Evolutionary conservation across 148 eudicot species (phyloP).

Genomic region (Rhododendron griersonianum): DNA sequence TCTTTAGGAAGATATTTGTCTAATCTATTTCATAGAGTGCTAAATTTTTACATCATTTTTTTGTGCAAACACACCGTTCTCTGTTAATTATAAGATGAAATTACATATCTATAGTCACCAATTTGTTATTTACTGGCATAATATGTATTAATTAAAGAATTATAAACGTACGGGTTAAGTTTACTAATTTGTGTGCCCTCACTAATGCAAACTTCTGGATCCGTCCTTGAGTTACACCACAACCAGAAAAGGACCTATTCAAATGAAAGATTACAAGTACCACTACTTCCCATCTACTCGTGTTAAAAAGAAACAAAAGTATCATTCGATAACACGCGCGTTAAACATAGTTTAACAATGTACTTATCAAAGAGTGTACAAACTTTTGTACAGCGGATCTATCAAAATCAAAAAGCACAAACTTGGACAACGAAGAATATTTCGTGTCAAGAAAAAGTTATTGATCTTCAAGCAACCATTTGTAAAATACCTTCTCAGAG

Average conservation of each 20-base stretch:
- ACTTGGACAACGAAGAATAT: neutral
- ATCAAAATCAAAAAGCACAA: neutral
- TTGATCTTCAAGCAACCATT: neutral
- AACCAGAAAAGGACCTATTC: neutral
- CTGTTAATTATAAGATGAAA: no score
- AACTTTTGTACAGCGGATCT: neutral
- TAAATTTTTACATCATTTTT: no score
- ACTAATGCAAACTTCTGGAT: no score
- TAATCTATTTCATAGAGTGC: no score
- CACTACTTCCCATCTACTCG: neutral
- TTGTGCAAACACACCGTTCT: no score
- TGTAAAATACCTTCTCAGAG: conserved; percentile 25
- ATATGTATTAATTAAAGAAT: no score
- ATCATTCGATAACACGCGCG: neutral
- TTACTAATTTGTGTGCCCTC: no score
- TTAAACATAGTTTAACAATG: neutral
- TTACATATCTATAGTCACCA: no score
- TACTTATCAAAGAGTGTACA: neutral
- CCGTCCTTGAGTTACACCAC: neutral
- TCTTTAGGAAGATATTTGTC: no score
- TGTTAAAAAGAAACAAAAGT: neutral
- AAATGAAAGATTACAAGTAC: neutral
- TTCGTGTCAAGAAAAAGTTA: neutral
- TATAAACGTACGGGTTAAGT: no score
- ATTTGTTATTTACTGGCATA: no score